These are phyloP conservation scores for Wolfiporia cocos DNA, from an alignment of 1,284 basidiomycete species.

Conservation along the genomic window DNA sequence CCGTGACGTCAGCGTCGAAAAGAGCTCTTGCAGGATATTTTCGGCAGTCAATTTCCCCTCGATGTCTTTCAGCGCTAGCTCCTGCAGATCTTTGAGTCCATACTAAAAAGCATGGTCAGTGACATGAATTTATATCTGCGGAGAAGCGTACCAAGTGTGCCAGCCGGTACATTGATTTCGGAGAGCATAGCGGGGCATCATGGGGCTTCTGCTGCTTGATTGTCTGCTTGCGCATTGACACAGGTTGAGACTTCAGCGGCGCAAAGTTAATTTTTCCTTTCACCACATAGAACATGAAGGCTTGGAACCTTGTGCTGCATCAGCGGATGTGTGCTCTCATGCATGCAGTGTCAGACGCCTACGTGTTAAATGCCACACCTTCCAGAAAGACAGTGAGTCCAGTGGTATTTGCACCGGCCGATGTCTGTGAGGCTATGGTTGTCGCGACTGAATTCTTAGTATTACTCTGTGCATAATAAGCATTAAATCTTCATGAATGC, in stretches of 20 bases:
- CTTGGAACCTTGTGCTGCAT: constrained; percentile 5
- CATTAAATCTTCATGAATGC: no score
- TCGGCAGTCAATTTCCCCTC: constrained; percentile 6
- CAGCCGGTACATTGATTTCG: constrained; percentile 11
- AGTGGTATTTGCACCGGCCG: no score
- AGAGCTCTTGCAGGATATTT: constrained; percentile 13
- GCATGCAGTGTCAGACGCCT: no score
- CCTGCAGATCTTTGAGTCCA: constrained; percentile 6
- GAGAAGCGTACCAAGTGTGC: constrained; percentile 4
- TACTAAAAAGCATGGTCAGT: constrained; percentile 4
- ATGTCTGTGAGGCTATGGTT: no score
- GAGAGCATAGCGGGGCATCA: constrained; percentile 5
- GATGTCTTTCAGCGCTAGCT: constrained; percentile 9
- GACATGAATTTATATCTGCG: background rate
- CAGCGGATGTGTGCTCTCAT: no score
- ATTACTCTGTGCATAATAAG: no score
- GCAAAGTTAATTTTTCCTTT: constrained; percentile 9
- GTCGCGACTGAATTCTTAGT: no score
- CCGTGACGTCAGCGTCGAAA: constrained; percentile 11
- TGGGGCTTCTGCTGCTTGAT: background rate
- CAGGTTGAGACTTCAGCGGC: constrained; percentile 5
- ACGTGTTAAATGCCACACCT: constrained; percentile 9
- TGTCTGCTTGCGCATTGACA: background rate
- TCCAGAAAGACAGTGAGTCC: no score
- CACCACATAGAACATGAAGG: constrained; percentile 10